These are phyloP conservation scores for Dothideomycetes sp. DNA, from an alignment of 2,329 filamentous ascomycete genomes.

Conservation along the genomic window DNA sequence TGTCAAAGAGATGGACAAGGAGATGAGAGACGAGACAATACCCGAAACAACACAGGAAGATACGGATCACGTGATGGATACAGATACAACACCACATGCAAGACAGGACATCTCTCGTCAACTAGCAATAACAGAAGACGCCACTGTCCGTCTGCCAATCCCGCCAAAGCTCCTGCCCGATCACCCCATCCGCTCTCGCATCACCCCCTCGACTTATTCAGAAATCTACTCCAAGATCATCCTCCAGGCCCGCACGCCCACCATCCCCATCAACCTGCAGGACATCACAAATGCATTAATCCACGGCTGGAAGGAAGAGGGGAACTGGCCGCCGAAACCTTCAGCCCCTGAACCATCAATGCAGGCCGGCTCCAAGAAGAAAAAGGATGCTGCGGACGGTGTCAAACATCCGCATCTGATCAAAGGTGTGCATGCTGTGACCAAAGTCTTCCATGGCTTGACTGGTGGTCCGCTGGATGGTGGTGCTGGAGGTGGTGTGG, in stretches of 20 bases:
- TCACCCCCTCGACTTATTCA: conserved; percentile 61
- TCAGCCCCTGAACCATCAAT: conserved; percentile 36
- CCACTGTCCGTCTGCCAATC: conserved; percentile 51
- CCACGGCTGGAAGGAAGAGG: conserved; percentile 82
- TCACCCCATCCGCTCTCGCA: conserved; percentile 68
- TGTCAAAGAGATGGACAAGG: not conserved
- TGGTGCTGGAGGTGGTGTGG: not conserved
- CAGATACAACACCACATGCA: conserved; percentile 14
- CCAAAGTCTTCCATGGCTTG: conserved; percentile 24
- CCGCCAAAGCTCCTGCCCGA: conserved; percentile 62
- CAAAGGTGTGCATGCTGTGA: conserved; percentile 33
- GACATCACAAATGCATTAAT: conserved; percentile 76
- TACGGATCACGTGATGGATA: conserved; percentile 11
- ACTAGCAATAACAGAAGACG: conserved; percentile 7
- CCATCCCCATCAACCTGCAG: conserved; percentile 75
- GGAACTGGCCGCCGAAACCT: conserved; percentile 75
- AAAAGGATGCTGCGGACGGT: conserved; percentile 2
- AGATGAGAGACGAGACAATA: not conserved
- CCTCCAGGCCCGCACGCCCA: conserved; percentile 65
- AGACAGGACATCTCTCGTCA: too few relatives aligned
- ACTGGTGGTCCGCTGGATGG: not conserved
- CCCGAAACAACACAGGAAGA: not conserved
- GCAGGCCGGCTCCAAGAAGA: conserved; percentile 23
- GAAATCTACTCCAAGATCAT: conserved; percentile 88
- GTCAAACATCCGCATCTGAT: conserved; percentile 19